phyloP scores from a whole-genome alignment of 148 eudicot species.

The Nepenthes gracilis region DNA sequence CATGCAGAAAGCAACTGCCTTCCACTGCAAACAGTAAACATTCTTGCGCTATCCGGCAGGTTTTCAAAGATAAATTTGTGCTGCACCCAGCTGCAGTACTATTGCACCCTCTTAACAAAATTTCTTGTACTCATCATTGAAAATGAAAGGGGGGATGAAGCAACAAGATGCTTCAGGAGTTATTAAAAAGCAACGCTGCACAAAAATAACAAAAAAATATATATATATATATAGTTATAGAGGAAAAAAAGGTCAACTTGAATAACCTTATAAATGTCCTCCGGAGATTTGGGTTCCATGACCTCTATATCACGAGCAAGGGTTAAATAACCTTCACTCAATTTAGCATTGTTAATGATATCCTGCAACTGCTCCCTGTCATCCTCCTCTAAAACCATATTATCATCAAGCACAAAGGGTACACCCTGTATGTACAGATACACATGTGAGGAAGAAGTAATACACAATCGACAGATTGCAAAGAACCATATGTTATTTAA shows the following conservation, averaged over 20 bases:
- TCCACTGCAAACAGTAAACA: background rate
- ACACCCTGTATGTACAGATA: constrained; percentile 41
- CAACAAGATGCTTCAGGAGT: no score
- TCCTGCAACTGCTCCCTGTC: constrained; percentile 77
- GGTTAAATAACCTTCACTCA: constrained; percentile 90
- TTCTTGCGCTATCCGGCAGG: background rate
- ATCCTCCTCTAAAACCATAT: constrained; percentile 52
- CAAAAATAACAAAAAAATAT: background rate
- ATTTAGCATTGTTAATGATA: constrained; percentile 55
- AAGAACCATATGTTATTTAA: background rate
- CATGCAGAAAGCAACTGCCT: no score
- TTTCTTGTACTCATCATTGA: no score
- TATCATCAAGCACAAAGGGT: constrained; percentile 68
- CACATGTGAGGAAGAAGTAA: background rate
- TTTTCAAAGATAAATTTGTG: no score
- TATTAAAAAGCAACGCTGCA: no score
- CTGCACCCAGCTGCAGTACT: no score
- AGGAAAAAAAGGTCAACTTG: background rate
- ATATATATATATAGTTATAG: background rate
- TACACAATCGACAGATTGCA: background rate
- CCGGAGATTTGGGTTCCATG: constrained; percentile 96
- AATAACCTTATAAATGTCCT: constrained; percentile 85
- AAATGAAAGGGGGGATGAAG: no score
- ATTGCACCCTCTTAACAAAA: no score
- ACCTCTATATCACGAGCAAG: constrained; percentile 99